Conservation (phyloP, 2,329 filamentous ascomycete genomes). For the Lachnellula occidentalis region DNA sequence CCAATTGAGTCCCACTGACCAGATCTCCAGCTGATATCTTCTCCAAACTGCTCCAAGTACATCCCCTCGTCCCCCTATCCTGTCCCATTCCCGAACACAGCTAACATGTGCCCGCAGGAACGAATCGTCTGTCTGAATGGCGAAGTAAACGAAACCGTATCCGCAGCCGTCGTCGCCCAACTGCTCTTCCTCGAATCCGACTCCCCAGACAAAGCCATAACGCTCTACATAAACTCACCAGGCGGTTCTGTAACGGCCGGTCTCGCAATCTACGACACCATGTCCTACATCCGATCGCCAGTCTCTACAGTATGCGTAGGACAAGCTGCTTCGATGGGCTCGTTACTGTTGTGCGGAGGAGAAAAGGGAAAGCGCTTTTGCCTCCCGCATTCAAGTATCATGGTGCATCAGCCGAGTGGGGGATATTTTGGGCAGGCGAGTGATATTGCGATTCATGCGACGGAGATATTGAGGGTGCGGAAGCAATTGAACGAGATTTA, state of each 20-base stretch:
- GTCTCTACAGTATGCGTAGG: slow-evolving; percentile 94
- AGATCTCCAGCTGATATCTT: slow-evolving; percentile 65
- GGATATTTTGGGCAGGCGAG: slow-evolving; percentile 59
- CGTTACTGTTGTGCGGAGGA: slow-evolving; percentile 79
- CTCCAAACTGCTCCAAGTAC: slow-evolving; percentile 69
- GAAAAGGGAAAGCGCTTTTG: slow-evolving; percentile 79
- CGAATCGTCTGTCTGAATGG: slow-evolving; percentile 93
- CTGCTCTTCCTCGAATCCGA: slow-evolving; percentile 98
- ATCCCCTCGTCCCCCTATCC: background rate
- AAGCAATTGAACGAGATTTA: slow-evolving; percentile 89
- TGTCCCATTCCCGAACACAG: too few species aligned
- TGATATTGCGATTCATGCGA: slow-evolving; percentile 95
- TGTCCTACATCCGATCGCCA: slow-evolving; percentile 91
- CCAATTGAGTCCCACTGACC: slow-evolving; percentile 26
- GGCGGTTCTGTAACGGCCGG: slow-evolving; percentile 88
- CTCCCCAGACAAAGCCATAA: slow-evolving; percentile 88
- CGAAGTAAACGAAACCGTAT: slow-evolving; percentile 81
- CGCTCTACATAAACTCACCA: slow-evolving; percentile 96
- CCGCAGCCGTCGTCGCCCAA: slow-evolving; percentile 91
- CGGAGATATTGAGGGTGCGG: slow-evolving; percentile 85
- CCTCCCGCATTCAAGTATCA: slow-evolving; percentile 88
- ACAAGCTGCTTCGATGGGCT: slow-evolving; percentile 92
- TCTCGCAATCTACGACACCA: slow-evolving; percentile 94
- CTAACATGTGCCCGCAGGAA: slow-evolving; percentile 48
- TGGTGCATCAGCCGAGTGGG: slow-evolving; percentile 94